Evolutionary conservation across 164 flowering plant species (phyloP), one percentile per base, ranked within the genome.

Genomic region (grape (Vitis vinifera)): DNA sequence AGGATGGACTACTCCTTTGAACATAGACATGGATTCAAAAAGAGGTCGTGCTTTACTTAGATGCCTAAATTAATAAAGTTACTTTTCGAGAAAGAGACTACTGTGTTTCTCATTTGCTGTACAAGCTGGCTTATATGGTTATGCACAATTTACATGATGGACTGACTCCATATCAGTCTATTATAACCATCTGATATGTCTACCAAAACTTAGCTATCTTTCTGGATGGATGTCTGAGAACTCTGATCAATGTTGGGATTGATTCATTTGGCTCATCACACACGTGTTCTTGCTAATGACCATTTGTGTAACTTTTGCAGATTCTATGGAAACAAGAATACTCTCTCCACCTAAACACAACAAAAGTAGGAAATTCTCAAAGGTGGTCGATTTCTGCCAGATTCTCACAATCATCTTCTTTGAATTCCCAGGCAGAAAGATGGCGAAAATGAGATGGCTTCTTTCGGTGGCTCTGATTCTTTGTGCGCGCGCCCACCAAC

Each of bases 321-420:
- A 68, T 72, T 66, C 65, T 66, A 62, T 49, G 55, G 55, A 55
- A 55, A 29, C 49, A 37, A n/a, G 66, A 27, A 72, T 72, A 57
- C 59, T 51, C 29, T 4, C 47, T 48, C 44, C 44, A 47, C 50
- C 47, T 55, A 37, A n/a, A 62, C 50, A 68, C 48, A 55, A 62
- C 58, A 77, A 70, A 64, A 69, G 63, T 12, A 29, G 55, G 65
- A 69, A 62, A 71, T 27, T 66, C 44, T 64, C 7, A 15, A 12
- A 68, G 59, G 30, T 27, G 15, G 74, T 77, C 76, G 65, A 77
- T 68, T 72, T 64, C 55, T 60, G 58, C 30, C 60, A 56, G 81
- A 82, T 79, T 82, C 83, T 71, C 73, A 7, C 47, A 68, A 72
- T 74, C 79, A 75, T 65, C 63, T 62, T 53, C 73, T 66, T 77